These are phyloP conservation scores for Ogataea corticis DNA, from an alignment of 805 yeast species.

Conservation along the genomic window DNA sequence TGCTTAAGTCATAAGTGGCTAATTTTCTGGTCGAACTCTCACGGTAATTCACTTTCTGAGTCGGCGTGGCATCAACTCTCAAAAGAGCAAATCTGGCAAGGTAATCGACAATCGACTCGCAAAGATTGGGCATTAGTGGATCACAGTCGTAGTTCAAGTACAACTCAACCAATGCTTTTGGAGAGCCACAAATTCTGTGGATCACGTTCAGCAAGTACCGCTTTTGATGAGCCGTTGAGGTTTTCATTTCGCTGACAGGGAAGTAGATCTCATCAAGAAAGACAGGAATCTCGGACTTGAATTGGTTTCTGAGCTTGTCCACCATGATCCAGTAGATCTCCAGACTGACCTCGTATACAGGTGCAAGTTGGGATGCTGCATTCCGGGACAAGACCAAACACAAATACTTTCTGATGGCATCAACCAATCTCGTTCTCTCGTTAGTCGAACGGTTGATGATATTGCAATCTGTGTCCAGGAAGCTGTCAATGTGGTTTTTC, in stretches of 20 bases:
- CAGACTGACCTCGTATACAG: constrained; percentile 86
- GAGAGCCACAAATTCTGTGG: constrained; percentile 81
- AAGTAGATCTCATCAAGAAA: constrained; percentile 90
- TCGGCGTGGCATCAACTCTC: constrained; percentile 68
- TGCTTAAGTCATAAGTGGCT: constrained; percentile 70
- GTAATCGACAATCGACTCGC: constrained; percentile 79
- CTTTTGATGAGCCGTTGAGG: constrained; percentile 91
- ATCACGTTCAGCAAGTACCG: constrained; percentile 81
- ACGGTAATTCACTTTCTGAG: constrained; percentile 60
- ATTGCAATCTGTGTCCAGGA: constrained; percentile 58
- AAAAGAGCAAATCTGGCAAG: constrained; percentile 70
- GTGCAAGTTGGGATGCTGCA: constrained; percentile 88
- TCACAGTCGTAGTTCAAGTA: constrained; percentile 97
- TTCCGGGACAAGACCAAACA: constrained; percentile 84
- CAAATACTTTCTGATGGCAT: constrained; percentile 80
- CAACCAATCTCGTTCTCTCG: constrained; percentile 63
- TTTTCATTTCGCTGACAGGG: constrained; percentile 89
- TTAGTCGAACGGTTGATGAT: constrained; percentile 51
- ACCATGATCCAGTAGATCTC: constrained; percentile 93
- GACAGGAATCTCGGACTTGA: constrained; percentile 92
- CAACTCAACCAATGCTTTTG: constrained; percentile 86
- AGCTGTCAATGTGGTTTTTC: constrained; percentile 81
- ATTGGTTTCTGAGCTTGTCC: constrained; percentile 79
- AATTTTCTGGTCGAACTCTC: constrained; percentile 55
- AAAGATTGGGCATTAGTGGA: constrained; percentile 72